phyloP scores from a whole-genome alignment of 306 rosid genomes.

The Aeschynomene evenia region DNA sequence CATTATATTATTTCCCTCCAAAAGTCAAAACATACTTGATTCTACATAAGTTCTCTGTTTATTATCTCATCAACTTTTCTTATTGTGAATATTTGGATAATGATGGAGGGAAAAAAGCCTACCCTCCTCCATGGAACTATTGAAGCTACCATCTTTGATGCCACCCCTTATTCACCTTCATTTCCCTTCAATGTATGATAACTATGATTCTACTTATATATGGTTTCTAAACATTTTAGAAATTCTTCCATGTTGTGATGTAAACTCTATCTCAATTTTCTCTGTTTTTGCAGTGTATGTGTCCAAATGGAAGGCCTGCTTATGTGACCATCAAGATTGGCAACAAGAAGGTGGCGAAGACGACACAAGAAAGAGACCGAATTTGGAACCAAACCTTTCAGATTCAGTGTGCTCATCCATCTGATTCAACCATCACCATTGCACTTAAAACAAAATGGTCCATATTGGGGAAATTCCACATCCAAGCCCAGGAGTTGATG shows the following conservation, averaged over 20 bases:
- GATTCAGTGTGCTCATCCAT: constrained; percentile 73
- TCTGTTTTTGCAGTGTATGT: constrained; percentile 57
- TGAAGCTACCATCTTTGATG: constrained; percentile 89
- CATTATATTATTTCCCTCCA: neutral
- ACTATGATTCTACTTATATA: neutral
- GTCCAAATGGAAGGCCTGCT: constrained; percentile 60
- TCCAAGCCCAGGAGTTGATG: constrained; percentile 53
- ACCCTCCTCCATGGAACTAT: constrained; percentile 83
- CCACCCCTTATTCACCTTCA: constrained; percentile 59
- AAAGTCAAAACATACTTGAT: constrained; percentile 22
- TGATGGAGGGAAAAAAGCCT: constrained; percentile 54
- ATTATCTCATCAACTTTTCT: neutral
- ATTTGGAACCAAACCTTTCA: constrained; percentile 92
- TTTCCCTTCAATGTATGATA: constrained; percentile 73
- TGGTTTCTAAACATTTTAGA: neutral
- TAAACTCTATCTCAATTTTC: neutral
- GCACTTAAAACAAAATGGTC: constrained; percentile 64
- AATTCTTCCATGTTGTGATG: neutral
- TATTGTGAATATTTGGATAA: constrained; percentile 30
- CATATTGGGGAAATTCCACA: constrained; percentile 65
- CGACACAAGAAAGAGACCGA: constrained; percentile 59
- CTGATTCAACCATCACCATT: constrained; percentile 55
- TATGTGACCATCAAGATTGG: constrained; percentile 70
- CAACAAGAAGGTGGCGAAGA: constrained; percentile 55
- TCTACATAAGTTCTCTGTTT: neutral